Evolutionary conservation across 352 stramenopile species (phyloP), one percentile per base, ranked within the genome.

Genomic region (Blastocystis sp.): DNA sequence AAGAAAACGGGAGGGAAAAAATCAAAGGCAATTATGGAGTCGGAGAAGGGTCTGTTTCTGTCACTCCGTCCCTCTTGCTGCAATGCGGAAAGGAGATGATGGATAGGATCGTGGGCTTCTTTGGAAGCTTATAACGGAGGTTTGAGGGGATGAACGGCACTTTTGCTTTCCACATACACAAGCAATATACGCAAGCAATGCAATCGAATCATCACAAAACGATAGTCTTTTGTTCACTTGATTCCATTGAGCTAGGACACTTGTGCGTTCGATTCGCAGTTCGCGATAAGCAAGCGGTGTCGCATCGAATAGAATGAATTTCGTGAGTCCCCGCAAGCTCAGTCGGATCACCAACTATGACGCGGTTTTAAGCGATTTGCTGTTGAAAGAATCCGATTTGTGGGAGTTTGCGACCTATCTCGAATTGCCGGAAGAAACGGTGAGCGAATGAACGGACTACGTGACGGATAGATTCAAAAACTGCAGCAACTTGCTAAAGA

Each of bases 251-350:
- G 48, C 6, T 14, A 57, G 14, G 6, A 0, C 48, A 14, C 14
- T 7, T 57, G 48, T 7, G 6, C 14, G 14, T 57, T 14, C 6
- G 14, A 57, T 17, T 7, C 48, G 48, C 0, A 57, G 14, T 57
- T 14, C 48, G 6, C 6, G 6, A 57, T 17, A 14, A 57, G 48
- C 48, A 14, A 57, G 6, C 48, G 48, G 6, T 14, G 14, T 14
- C 14, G 48, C 48, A 57, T 57, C 6, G 14, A 7, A 57, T 7
- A 57, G 48, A 57, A 84, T 84, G 74, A 84, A 69, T 68, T 68
- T 68, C 42, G 74, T 84, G 3, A 84, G 74, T 84, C 74, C 74
- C 57, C 74, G 74, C 42, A 84, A 84, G 34, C 34, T 68, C 3
- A 59, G 65, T 68, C 74, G 74, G 24, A 84, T 84, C 10, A 54